A percentile compares a stretch with the other conserved stretches of the same genome.
Conservation (phyloP, 2,329 filamentous ascomycete genomes). For the Fusarium citri region DNA sequence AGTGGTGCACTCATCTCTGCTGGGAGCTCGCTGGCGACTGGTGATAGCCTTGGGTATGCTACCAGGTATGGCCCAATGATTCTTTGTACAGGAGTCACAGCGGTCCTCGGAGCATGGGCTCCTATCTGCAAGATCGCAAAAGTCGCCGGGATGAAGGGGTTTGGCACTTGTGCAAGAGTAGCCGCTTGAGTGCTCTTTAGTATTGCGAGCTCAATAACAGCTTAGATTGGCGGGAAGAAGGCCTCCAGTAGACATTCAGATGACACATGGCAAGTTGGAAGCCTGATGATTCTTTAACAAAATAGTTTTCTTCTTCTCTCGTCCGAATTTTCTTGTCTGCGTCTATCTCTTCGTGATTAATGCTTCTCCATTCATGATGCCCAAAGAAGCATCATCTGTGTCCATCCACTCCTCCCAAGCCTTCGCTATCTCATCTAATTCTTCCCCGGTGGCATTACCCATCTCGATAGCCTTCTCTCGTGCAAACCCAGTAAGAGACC, state of each 20-base stretch:
- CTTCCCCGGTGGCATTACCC: conserved; percentile 40
- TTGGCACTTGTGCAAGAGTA: conserved; percentile 13
- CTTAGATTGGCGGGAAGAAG: background rate
- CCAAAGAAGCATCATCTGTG: conserved; percentile 46
- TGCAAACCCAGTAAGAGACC: conserved; percentile 41
- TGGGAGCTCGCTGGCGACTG: conserved; percentile 33
- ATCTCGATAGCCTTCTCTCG: conserved; percentile 43
- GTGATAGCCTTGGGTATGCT: conserved; percentile 47
- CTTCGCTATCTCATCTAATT: conserved; percentile 45
- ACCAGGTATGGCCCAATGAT: conserved; percentile 51
- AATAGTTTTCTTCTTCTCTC: background rate
- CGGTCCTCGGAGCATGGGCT: conserved; percentile 48
- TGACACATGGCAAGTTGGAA: background rate
- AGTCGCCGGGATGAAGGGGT: conserved; percentile 4
- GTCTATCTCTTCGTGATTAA: conserved; percentile 41
- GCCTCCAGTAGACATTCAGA: no score
- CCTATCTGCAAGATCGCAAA: conserved; percentile 56
- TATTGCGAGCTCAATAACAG: background rate
- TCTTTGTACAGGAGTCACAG: conserved; percentile 48
- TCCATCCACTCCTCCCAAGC: conserved; percentile 47
- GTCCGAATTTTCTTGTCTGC: background rate
- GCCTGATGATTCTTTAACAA: background rate
- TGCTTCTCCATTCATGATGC: conserved; percentile 47
- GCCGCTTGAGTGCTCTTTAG: conserved; percentile 59
- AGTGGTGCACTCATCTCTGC: conserved; percentile 48